A percentile compares a stretch with the other conserved stretches of the same genome.
These are phyloP conservation scores for Leishmania lainsoni DNA, from an alignment of 208 protist species.

Conservation along the genomic window DNA sequence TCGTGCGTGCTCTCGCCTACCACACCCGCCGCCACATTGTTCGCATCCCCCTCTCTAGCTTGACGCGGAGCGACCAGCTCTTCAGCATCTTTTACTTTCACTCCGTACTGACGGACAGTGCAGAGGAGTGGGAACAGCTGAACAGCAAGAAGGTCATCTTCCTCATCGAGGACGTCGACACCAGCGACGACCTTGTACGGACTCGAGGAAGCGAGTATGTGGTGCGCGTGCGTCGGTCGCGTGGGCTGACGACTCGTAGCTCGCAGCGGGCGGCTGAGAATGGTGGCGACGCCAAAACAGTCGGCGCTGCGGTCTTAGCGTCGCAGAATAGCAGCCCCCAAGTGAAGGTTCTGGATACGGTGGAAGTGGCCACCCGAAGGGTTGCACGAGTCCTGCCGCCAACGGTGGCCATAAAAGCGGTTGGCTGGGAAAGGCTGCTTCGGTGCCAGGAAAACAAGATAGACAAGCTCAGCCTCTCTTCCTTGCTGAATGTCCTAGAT, in stretches of 20 bases:
- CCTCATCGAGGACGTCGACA: slow-evolving; percentile 32
- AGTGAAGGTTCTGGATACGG: not conserved
- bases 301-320: not conserved
- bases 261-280: too few species aligned
- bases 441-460: not conserved
- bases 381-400: not conserved
- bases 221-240: slow-evolving; percentile 7
- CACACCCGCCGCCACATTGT: slow-evolving; percentile 34
- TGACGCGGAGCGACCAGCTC: slow-evolving; percentile 22
- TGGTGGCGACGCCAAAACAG: too few species aligned
- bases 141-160: slow-evolving; percentile 33
- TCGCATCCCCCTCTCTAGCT: slow-evolving; percentile 14
- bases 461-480: slow-evolving; percentile 18
- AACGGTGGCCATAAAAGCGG: not conserved
- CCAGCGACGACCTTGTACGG: slow-evolving; percentile 10
- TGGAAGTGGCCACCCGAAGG: too few species aligned
- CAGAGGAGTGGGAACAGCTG: slow-evolving; percentile 24
- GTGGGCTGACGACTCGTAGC: slow-evolving; percentile 14
- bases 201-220: not conserved
- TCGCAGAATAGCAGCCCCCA: not conserved
- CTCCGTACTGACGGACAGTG: not conserved
- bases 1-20: slow-evolving; percentile 29
- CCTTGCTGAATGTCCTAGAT: slow-evolving; percentile 31
- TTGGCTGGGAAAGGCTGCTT: not conserved
- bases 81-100: slow-evolving; percentile 28